Evolutionary conservation across 2,329 filamentous ascomycete genomes (phyloP).

Genomic region (Gliomastix tumulicola): DNA sequence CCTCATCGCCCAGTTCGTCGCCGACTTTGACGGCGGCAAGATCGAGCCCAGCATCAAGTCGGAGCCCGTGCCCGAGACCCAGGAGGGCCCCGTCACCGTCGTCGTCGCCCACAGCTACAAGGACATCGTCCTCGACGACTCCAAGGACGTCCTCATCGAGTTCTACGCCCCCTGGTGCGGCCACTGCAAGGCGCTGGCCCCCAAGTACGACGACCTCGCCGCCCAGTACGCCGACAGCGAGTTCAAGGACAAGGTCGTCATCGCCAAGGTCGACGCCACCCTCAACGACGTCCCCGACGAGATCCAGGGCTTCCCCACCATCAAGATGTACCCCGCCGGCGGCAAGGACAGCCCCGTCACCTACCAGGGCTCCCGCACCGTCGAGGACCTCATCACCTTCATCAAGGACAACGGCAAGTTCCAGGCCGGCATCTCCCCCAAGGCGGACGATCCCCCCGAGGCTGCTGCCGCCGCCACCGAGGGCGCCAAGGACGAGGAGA

Average conservation of each 20-base stretch:
- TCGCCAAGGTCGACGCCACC: constrained; percentile 97
- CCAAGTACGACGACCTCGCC: constrained; percentile 92
- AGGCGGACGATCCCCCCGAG: constrained; percentile 49
- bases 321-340: constrained; percentile 94
- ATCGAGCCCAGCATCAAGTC: constrained; percentile 96
- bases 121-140: constrained; percentile 81
- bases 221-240: constrained; percentile 69
- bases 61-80: constrained; percentile 88
- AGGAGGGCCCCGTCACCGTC: constrained; percentile 81
- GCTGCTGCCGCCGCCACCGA: constrained; percentile 45
- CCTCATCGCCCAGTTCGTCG: constrained; percentile 73
- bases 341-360: constrained; percentile 78
- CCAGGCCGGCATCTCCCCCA: constrained; percentile 60
- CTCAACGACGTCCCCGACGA: constrained; percentile 94
- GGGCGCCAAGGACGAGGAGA: constrained; percentile 36
- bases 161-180: constrained; percentile 99
- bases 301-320: constrained; percentile 96
- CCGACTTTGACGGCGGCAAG: constrained; percentile 81
- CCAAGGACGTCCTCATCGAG: constrained; percentile 95
- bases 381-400: constrained; percentile 89
- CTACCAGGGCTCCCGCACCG: constrained; percentile 79
- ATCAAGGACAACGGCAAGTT: constrained; percentile 93
- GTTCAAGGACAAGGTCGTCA: constrained; percentile 76
- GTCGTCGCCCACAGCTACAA: constrained; percentile 94
- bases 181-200: constrained; percentile 97